Percentiles rank a stretch among this genome's conserved stretches.
phyloP scores from a whole-genome alignment of 2,329 filamentous ascomycete species.

The Trichophyton equinum region DNA sequence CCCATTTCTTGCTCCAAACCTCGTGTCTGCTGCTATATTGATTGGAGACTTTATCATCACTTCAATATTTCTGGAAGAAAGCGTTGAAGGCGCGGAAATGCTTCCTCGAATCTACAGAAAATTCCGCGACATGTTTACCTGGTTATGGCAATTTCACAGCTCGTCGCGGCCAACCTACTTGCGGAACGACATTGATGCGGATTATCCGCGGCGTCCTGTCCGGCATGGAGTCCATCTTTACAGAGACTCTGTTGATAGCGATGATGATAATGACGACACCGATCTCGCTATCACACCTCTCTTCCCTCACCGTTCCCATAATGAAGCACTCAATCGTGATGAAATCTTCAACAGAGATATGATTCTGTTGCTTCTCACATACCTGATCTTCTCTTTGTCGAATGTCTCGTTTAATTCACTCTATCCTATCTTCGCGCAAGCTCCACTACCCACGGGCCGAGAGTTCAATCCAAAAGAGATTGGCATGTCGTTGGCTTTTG shows the following conservation, averaged over 20 bases:
- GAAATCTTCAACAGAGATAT: conserved; percentile 69
- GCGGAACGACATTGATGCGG: conserved; percentile 23
- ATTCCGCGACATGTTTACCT: conserved; percentile 49
- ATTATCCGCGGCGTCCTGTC: conserved; percentile 12
- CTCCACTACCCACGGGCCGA: conserved; percentile 62
- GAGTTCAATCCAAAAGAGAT: conserved; percentile 65
- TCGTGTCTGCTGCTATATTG: conserved; percentile 63
- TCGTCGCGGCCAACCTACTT: conserved; percentile 48
- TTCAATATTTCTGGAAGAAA: conserved; percentile 76
- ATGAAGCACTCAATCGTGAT: conserved; percentile 40
- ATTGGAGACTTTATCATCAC: conserved; percentile 60
- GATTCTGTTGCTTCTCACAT: conserved; percentile 66
- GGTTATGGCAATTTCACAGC: conserved; percentile 58
- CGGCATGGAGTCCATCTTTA: conserved; percentile 15
- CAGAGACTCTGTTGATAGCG: conserved; percentile 18
- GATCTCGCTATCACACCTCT: conserved; percentile 31
- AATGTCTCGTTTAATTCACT: conserved; percentile 94
- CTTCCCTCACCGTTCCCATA: conserved; percentile 29
- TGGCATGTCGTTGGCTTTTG: conserved; percentile 71
- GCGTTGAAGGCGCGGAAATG: conserved; percentile 53
- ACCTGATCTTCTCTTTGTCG: conserved; percentile 82
- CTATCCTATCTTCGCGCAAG: conserved; percentile 83
- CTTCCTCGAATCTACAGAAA: conserved; percentile 49
- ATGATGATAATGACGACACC: conserved; percentile 34
- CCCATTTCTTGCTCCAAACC: conserved; percentile 75